phyloP scores from a whole-genome alignment of 768 basidiomycete species.

The Termitomyces sp. region DNA sequence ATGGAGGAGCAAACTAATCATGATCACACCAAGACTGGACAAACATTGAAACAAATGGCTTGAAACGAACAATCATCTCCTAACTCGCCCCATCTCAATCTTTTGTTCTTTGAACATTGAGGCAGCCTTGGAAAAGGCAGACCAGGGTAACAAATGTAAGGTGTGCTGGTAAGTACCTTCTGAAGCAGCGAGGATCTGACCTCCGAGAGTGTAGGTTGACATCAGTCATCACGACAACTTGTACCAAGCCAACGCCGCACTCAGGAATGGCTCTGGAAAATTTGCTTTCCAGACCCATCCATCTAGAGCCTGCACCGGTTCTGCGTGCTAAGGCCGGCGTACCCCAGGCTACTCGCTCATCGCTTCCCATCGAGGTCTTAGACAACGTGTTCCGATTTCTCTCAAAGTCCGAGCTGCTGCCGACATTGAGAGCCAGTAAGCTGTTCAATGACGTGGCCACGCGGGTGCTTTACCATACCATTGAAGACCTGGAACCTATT shows the following conservation, averaged over 20 bases:
- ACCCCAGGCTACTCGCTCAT: constrained; percentile 5
- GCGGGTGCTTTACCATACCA: constrained; percentile 28
- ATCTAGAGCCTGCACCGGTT: neutral
- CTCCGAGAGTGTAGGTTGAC: neutral
- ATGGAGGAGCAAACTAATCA: neutral
- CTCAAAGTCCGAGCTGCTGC: constrained; percentile 15
- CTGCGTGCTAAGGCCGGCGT: neutral
- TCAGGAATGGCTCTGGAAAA: neutral
- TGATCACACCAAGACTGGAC: neutral
- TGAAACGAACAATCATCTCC: constrained; percentile 2
- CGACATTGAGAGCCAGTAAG: constrained; percentile 21
- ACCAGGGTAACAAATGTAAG: constrained; percentile 3
- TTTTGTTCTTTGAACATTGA: neutral
- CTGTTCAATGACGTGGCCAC: constrained; percentile 24
- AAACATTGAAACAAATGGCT: neutral
- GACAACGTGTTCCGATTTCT: constrained; percentile 25
- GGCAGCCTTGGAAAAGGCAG: neutral
- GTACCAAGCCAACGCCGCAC: neutral
- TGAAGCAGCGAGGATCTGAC: constrained; percentile 1
- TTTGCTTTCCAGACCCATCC: neutral
- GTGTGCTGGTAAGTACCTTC: neutral
- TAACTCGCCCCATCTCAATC: neutral
- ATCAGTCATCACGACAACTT: constrained; percentile 1
- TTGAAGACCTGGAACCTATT: constrained; percentile 28
- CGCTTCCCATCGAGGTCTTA: constrained; percentile 31